Percentiles rank a stretch among this genome's conserved stretches.
phyloP scores from a whole-genome alignment of 1,284 basidiomycete species.

The Ceratobasidium papillatum region DNA sequence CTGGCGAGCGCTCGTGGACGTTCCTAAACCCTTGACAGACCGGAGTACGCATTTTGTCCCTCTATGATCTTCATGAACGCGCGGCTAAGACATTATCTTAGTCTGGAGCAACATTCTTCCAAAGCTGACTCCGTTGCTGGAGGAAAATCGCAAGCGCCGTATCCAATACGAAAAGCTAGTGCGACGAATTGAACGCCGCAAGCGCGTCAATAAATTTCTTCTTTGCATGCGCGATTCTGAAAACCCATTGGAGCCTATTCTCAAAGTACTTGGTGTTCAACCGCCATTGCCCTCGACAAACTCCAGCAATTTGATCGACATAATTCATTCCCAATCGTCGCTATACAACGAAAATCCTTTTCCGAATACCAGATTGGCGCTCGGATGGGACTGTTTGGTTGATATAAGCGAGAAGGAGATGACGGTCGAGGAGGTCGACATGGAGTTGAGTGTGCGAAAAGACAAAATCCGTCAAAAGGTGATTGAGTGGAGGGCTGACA shows the following conservation, averaged over 20 bases:
- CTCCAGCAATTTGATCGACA: not conserved
- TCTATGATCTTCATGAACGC: not conserved
- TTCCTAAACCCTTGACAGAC: slow-evolving; percentile 19
- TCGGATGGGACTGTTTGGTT: slow-evolving; percentile 6
- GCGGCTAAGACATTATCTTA: not conserved
- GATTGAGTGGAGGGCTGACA: slow-evolving; percentile 4
- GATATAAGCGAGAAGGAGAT: slow-evolving; percentile 10
- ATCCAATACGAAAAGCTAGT: not conserved
- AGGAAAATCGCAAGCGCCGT: slow-evolving; percentile 6
- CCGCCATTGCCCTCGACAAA: not conserved
- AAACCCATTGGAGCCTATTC: not conserved
- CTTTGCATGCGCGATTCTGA: not conserved
- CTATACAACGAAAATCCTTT: not conserved
- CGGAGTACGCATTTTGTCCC: not conserved
- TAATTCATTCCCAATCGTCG: not conserved
- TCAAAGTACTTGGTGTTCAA: not conserved
- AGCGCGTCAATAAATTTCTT: not conserved
- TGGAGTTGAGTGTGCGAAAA: not conserved
- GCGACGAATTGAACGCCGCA: not conserved
- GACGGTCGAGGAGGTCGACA: not conserved
- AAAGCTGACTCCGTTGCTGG: not conserved
- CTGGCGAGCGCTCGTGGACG: slow-evolving; percentile 17
- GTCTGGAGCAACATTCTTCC: slow-evolving; percentile 22
- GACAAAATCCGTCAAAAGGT: not conserved
- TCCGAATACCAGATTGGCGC: not conserved